A percentile compares a stretch with the other conserved stretches of the same genome.
Evolutionary conservation across 305 asterid species (phyloP).

Genomic region (Solanum hybrid): DNA sequence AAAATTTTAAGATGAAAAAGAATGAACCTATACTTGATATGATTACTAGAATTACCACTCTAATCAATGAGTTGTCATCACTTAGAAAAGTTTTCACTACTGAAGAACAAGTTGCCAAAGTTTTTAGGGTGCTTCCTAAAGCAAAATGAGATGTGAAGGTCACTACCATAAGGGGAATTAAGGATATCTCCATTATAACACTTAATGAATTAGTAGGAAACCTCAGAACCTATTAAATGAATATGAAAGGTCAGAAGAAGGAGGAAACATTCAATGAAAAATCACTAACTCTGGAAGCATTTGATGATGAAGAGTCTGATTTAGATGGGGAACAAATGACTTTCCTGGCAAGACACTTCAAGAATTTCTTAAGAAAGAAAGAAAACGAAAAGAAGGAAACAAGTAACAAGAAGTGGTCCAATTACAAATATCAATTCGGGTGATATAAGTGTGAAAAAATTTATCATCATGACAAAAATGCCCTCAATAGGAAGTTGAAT

Average conservation of each 20-base stretch:
- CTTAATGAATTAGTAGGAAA: background rate
- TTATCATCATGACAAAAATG: too few relatives aligned
- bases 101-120: background rate
- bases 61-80: background rate
- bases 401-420: background rate
- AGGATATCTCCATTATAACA: background rate
- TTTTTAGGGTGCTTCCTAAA: background rate
- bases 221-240: background rate
- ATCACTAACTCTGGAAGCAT: background rate
- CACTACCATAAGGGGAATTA: background rate
- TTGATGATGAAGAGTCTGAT: background rate
- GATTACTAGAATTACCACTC: background rate
- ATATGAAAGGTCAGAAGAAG: background rate
- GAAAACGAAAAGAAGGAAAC: background rate
- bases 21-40: background rate
- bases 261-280: background rate
- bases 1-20: background rate
- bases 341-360: background rate
- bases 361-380: background rate
- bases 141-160: background rate
- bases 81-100: background rate
- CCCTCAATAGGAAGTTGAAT: background rate
- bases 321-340: background rate
- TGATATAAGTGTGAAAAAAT: background rate
- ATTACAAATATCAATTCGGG: background rate